Percentiles rank a stretch among this genome's conserved stretches.
Conservation (phyloP, 768 basidiomycete species). For the Boletus speciosus region DNA sequence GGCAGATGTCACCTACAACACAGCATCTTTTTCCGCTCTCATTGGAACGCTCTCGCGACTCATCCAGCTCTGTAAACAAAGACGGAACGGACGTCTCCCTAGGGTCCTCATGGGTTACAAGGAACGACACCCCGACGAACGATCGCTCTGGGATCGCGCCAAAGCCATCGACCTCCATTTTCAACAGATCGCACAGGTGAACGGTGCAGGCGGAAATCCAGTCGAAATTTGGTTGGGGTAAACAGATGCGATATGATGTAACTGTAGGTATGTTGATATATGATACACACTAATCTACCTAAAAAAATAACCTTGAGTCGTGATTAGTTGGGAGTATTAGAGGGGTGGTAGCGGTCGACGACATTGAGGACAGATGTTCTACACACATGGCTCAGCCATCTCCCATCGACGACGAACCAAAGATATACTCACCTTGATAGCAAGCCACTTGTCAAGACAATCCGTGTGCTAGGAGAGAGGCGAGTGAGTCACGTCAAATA, state of each 20-base stretch:
- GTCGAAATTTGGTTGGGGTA: constrained; percentile 71
- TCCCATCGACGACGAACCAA: background rate
- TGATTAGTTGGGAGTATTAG: constrained; percentile 28
- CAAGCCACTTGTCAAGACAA: constrained; percentile 83
- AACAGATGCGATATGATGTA: constrained; percentile 1
- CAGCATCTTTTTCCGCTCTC: constrained; percentile 75
- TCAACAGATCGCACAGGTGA: constrained; percentile 47
- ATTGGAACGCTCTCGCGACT: constrained; percentile 62
- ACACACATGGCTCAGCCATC: background rate
- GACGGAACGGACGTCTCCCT: constrained; percentile 32
- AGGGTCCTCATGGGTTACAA: constrained; percentile 79
- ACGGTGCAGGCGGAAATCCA: constrained; percentile 59
- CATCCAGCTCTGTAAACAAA: constrained; percentile 24
- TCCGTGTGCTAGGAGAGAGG: constrained; percentile 63
- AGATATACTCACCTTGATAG: constrained; percentile 53
- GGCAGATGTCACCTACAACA: constrained; percentile 93
- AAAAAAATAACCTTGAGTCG: background rate
- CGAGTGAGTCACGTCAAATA: background rate
- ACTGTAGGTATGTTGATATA: constrained; percentile 9
- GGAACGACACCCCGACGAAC: constrained; percentile 74
- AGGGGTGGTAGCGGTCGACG: constrained; percentile 79
- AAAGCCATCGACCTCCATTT: constrained; percentile 52
- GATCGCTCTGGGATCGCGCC: constrained; percentile 67
- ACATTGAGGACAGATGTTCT: constrained; percentile 94
- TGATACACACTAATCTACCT: constrained; percentile 2